These are phyloP conservation scores for Candida maltosa DNA, from an alignment of 805 yeast genomes.

Conservation along the genomic window DNA sequence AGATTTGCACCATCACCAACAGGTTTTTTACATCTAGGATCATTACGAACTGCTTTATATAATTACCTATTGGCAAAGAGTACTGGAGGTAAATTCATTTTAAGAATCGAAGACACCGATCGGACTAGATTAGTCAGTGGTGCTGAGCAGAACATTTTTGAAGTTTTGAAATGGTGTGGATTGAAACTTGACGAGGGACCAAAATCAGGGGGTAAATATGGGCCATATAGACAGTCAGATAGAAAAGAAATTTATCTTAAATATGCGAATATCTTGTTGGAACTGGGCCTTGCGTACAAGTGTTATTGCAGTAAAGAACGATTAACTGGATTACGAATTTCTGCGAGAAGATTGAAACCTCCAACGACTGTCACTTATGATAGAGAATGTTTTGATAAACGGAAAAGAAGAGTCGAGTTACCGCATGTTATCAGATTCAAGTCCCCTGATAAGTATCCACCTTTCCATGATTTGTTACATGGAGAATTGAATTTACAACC, in stretches of 20 bases:
- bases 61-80: constrained; percentile 78
- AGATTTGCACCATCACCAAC: constrained; percentile 99
- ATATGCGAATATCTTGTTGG: constrained; percentile 55
- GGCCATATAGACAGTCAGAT: constrained; percentile 86
- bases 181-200: constrained; percentile 84
- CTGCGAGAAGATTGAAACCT: constrained; percentile 73
- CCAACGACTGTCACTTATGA: constrained; percentile 94
- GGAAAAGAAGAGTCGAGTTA: constrained; percentile 32
- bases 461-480: constrained; percentile 70
- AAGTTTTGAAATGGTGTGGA: constrained; percentile 75
- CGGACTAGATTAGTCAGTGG: constrained; percentile 71
- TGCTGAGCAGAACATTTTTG: constrained; percentile 80
- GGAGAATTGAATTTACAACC: constrained; percentile 77
- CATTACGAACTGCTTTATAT: constrained; percentile 88
- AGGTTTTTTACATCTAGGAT: constrained; percentile 90
- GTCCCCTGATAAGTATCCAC: constrained; percentile 69
- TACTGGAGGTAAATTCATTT: constrained; percentile 76
- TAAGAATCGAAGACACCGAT: constrained; percentile 93
- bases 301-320: constrained; percentile 86
- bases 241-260: constrained; percentile 62
- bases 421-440: constrained; percentile 65
- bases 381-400: constrained; percentile 60
- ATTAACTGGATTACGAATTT: constrained; percentile 59
- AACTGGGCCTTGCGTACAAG: constrained; percentile 72
- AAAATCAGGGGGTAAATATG: constrained; percentile 48